phyloP scores from a whole-genome alignment of 495 filamentous ascomycete genomes.

The Staphylotrichum longicolle region DNA sequence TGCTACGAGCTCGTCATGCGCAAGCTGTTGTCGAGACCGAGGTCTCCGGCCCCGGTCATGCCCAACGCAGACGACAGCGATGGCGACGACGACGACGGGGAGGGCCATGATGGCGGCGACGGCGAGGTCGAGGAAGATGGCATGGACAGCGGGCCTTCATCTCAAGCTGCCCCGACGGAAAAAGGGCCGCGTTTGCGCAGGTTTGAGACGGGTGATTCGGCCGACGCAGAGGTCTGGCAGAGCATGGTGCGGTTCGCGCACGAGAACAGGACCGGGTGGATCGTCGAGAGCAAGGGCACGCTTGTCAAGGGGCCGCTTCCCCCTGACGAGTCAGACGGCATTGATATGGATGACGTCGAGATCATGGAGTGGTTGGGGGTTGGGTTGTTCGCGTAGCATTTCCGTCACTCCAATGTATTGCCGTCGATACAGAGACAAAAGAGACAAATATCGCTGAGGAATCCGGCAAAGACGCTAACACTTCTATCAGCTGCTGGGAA shows the following conservation, averaged over 20 bases:
- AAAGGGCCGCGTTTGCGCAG: conserved; percentile 41
- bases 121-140: not conserved
- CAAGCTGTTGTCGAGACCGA: not conserved
- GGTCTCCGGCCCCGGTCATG: too few species aligned
- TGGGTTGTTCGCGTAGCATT: too few species aligned
- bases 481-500: too few species aligned
- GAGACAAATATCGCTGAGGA: too few species aligned
- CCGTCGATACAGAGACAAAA: too few species aligned
- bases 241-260: conserved; percentile 41
- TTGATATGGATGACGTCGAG: too few species aligned
- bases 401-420: too few species aligned
- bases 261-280: conserved; percentile 36
- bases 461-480: too few species aligned
- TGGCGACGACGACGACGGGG: conserved; percentile 5
- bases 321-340: not conserved
- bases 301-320: conserved; percentile 30
- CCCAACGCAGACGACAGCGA: not conserved
- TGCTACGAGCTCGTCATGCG: conserved; percentile 42
- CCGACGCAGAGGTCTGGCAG: conserved; percentile 45
- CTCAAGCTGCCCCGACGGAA: not conserved
- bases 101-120: not conserved
- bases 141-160: conserved; percentile 1
- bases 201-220: conserved; percentile 47
- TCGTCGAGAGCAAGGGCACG: conserved; percentile 40
- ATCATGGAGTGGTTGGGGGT: too few species aligned